Evolutionary conservation across 2,329 filamentous ascomycete species (phyloP), one percentile per base, ranked within the genome.

Genomic region (Diplocarpon mali): DNA sequence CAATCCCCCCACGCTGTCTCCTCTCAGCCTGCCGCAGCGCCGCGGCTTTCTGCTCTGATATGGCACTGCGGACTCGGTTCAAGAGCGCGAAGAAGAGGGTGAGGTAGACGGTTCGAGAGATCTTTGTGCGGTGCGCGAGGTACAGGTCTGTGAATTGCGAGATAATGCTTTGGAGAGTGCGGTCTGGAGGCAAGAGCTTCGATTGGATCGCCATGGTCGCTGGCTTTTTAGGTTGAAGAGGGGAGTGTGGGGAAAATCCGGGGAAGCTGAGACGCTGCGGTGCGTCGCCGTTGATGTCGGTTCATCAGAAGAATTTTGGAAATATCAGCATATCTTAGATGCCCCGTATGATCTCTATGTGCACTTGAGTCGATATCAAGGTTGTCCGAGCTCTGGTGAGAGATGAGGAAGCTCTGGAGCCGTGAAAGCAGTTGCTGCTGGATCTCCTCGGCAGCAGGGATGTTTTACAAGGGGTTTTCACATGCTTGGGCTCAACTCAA

Each of bases 1-100:
- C 73, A 54, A 63, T 78, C 58, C 65, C 74, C 59, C 60, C 78
- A 64, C 62, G 73, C 29, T 64, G 65, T 52, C 72, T 68, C 56
- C 71, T 66, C 53, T 78, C 75, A 5, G 78, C 76, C 48, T 85
- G 80, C 50, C 82, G 77, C 42, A 70, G 70, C 1, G 84, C 83
- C 2, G 87, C 85, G 13, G 85, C 85, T 64, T 94, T 95, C 64
- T 96, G 92, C 63, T 95, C 89, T 47, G 84, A 81, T 60, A 96
- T 83, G 57, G 90, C 89, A 75, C 87, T 81, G 57, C 89, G 87
- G 44, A 96, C 80, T 57, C 92, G 87, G 64, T 94, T 89, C 49
- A 82, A 72, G 49, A 95, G 77, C 38, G 86, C 80, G 54, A 90
- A 68, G 56, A 90, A 78, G 55, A 95, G 74, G 24, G 86, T 81